These are phyloP conservation scores for Ogataea dorogensis DNA, from an alignment of 805 yeast genomes.

Conservation along the genomic window DNA sequence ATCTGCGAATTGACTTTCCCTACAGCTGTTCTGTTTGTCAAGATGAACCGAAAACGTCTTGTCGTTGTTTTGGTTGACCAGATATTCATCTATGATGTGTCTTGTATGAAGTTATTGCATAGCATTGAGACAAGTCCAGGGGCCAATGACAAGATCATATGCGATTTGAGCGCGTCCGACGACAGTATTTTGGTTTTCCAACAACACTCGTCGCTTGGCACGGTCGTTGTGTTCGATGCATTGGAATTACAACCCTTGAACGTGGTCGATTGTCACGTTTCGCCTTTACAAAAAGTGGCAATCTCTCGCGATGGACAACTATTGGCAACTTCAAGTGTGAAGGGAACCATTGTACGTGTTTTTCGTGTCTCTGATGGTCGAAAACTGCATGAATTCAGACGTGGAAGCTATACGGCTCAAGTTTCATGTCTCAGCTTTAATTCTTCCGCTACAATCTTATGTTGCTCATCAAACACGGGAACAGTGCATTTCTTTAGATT, in stretches of 20 bases:
- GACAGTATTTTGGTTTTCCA: conserved; percentile 56
- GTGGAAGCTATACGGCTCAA: conserved; percentile 83
- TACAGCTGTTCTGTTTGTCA: conserved; percentile 65
- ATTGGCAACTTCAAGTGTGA: conserved; percentile 84
- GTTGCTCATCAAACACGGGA: conserved; percentile 86
- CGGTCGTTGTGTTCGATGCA: conserved; percentile 78
- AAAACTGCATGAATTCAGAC: conserved; percentile 67
- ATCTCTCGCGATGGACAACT: conserved; percentile 74
- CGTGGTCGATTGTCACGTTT: conserved; percentile 82
- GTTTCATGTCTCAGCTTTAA: conserved; percentile 78
- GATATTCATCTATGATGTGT: conserved; percentile 83
- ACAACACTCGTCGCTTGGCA: conserved; percentile 45
- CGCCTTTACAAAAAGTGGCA: conserved; percentile 65
- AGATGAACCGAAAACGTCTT: conserved; percentile 78
- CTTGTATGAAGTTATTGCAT: conserved; percentile 80
- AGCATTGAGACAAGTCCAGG: conserved; percentile 55
- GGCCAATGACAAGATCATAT: conserved; percentile 21
- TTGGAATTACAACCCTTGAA: conserved; percentile 70
- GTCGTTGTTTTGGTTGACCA: conserved; percentile 78
- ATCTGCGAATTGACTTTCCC: conserved; percentile 92
- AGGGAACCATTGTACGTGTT: conserved; percentile 87
- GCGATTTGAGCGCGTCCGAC: conserved; percentile 40
- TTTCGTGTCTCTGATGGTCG: conserved; percentile 67
- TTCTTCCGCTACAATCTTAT: conserved; percentile 61
- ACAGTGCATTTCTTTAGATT: conserved; percentile 81